Percentiles rank a stretch among this genome's conserved stretches.
These are phyloP conservation scores for Leptodermis oblonga DNA, from an alignment of 257 asterid species.

Conservation along the genomic window DNA sequence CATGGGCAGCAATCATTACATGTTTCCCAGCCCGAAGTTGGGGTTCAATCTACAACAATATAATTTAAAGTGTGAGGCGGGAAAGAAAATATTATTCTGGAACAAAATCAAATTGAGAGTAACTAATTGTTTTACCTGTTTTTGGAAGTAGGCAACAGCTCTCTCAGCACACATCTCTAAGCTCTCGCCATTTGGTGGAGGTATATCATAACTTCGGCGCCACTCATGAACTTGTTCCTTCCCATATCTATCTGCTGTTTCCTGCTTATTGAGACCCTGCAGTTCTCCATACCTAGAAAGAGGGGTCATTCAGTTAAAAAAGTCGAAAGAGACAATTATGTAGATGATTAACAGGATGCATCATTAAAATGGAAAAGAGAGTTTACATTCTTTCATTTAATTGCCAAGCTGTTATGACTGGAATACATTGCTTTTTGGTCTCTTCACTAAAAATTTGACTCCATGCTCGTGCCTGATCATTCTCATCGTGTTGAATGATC, in stretches of 20 bases:
- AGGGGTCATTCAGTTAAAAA: neutral
- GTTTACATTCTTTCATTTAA: slow-evolving; percentile 88
- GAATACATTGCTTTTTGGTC: slow-evolving; percentile 80
- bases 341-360: neutral
- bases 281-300: slow-evolving; percentile 84
- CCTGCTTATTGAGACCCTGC: slow-evolving; percentile 95
- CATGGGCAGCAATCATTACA: slow-evolving; percentile 97
- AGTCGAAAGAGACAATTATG: neutral
- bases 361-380: slow-evolving; percentile 7
- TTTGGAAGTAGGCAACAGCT: slow-evolving; percentile 93
- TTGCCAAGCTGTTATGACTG: slow-evolving; percentile 97
- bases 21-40: slow-evolving; percentile 70
- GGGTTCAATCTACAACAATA: slow-evolving; percentile 73
- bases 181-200: slow-evolving; percentile 98
- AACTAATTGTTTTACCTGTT: slow-evolving; percentile 40
- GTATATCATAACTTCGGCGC: slow-evolving; percentile 94
- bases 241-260: slow-evolving; percentile 94
- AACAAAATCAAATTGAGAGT: neutral
- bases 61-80: slow-evolving; percentile 13
- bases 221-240: slow-evolving; percentile 88
- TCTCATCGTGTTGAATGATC: slow-evolving; percentile 74
- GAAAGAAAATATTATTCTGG: neutral
- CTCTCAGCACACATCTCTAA: slow-evolving; percentile 99
- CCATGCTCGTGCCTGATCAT: slow-evolving; percentile 75
- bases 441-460: slow-evolving; percentile 91